These are phyloP conservation scores for Euryodendron excelsum DNA, from an alignment of 148 eudicot species.

Conservation along the genomic window DNA sequence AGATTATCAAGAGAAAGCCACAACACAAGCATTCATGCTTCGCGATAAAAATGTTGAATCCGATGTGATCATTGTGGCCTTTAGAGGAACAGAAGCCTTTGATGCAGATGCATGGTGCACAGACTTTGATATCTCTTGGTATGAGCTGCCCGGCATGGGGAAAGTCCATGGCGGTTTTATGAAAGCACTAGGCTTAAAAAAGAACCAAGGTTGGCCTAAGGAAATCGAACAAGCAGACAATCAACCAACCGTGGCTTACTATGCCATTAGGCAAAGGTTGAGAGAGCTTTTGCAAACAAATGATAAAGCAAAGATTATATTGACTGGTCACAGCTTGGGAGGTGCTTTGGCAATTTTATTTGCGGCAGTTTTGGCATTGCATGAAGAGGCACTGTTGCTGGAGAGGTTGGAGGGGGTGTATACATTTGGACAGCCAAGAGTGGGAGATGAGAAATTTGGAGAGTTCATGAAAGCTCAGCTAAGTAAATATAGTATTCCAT, in stretches of 20 bases:
- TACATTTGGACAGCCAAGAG: conserved; percentile 84
- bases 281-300: conserved; percentile 25
- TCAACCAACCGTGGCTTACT: conserved; percentile 39
- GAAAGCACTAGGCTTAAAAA: conserved; percentile 64
- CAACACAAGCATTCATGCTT: conserved; percentile 64
- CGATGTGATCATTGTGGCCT: conserved; percentile 48
- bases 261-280: conserved; percentile 45
- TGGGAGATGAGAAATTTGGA: conserved; percentile 61
- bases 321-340: conserved; percentile 88
- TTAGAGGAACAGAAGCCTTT: conserved; percentile 70
- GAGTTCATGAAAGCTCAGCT: conserved; percentile 39
- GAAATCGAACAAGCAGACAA: conserved; percentile 18
- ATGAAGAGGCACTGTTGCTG: conserved; percentile 40
- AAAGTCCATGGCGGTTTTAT: conserved; percentile 68
- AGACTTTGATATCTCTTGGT: conserved; percentile 68
- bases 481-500: conserved; percentile 25
- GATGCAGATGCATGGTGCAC: conserved; percentile 64
- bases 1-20: conserved; percentile 38
- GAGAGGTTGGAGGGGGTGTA: conserved; percentile 51
- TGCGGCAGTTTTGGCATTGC: conserved; percentile 51
- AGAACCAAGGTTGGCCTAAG: conserved; percentile 35
- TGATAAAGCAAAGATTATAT: conserved; percentile 38
- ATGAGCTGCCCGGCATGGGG: conserved; percentile 43
- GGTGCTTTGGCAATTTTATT: conserved; percentile 72
- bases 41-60: conserved; percentile 23